Base-by-base conservation (phyloP, 2,329 filamentous ascomycete genomes). In the Paraphaeosphaeria minitans region DNA sequence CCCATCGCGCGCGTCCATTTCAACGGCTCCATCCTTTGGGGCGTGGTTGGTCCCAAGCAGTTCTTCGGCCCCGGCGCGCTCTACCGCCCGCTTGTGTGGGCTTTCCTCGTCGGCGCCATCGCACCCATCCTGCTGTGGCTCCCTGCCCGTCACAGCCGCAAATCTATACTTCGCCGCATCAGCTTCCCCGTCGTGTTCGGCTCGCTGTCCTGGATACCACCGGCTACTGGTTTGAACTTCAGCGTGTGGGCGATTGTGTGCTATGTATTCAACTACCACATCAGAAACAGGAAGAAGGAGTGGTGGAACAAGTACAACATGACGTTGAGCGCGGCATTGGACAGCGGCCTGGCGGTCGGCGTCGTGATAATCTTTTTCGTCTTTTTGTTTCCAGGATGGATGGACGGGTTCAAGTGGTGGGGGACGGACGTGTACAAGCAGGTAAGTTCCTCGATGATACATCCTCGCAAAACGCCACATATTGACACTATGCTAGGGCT, bases 281-380 rank as follows among this genome's bases (percentile, higher is more conserved):
- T 96, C 69, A 87, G 88, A 72, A 85, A 85, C 37, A 82, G 89
- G 22, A 89, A 86, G 27, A 82, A 82, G 31, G 87, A 86, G 1
- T 96, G 92, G 92, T 96, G 92, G 92, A 87, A 87, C 49, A 95
- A 96, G 77, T 96, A 96, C 75, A 94, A 91, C 42, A 95, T 96
- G 91, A 93, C 91, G 4, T 81, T 96, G 53, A 92, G 89, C 58
- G 92, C 92, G 0, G 92, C 91, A 1, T 82, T 96, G 56, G 92
- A 96, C 73, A 93, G 89, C 0, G 91, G 92, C 0, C 80, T 96
- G 21, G 92, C 92, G 0, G 91, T 93, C 68, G 90, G 90, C 29
- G 88, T 95, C 37, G 87, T 96, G 10, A 85, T 94, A 4, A 88
- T 95, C 27, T 96, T 96, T 74, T 94, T 96, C 68, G 90, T 87